A percentile compares a stretch with the other conserved stretches of the same genome.
Conservation (phyloP, 257 asterid genomes). For the Thymus quinquecostatus region DNA sequence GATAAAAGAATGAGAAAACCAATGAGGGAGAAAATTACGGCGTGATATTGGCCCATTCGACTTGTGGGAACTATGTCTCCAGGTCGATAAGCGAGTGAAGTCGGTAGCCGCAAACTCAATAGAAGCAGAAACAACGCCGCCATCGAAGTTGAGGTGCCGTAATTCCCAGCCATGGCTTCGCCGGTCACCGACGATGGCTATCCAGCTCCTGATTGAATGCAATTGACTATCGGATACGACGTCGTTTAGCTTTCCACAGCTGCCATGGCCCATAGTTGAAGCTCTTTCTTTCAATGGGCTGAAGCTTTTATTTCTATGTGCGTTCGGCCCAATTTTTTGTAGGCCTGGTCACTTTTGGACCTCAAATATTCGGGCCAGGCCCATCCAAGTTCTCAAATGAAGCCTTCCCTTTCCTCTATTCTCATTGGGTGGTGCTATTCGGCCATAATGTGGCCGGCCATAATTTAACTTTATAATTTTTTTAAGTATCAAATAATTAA, state of each 20-base stretch:
- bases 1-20: constrained; percentile 1
- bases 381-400: too few species aligned
- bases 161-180: constrained; percentile 44
- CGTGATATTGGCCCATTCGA: constrained; percentile 92
- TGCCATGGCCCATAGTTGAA: too few species aligned
- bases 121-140: constrained; percentile 40
- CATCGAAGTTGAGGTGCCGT: constrained; percentile 34
- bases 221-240: neutral
- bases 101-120: constrained; percentile 44
- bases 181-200: constrained; percentile 34
- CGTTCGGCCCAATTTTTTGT: too few species aligned
- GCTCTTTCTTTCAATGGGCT: too few species aligned
- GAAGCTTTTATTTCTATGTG: too few species aligned
- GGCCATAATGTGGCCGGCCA: too few species aligned
- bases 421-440: too few species aligned
- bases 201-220: constrained; percentile 5
- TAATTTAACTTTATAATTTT: too few species aligned
- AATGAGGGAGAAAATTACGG: constrained; percentile 45
- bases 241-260: neutral
- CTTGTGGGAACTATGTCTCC: constrained; percentile 94
- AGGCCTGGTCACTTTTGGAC: too few species aligned
- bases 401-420: too few species aligned
- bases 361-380: too few species aligned
- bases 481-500: too few species aligned
- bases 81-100: constrained; percentile 72